A percentile compares a stretch with the other conserved stretches of the same genome.
Evolutionary conservation across 306 rosid genomes (phyloP).

Genomic region (Ammopiptanthus mongolicus): DNA sequence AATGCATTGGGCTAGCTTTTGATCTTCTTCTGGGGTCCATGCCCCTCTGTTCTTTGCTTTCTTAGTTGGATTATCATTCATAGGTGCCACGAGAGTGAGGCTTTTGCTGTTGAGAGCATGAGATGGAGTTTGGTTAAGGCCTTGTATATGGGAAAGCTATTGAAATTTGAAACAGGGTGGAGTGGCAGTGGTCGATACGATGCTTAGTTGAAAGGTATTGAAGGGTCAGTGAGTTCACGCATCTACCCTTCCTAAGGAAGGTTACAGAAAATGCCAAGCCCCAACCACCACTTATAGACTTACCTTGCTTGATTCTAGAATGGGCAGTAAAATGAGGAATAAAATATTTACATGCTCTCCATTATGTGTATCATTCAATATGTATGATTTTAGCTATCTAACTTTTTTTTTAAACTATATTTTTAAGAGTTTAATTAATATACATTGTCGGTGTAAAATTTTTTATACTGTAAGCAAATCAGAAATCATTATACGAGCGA

Average conservation of each 20-base stretch:
- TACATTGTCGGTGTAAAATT: too few relatives aligned
- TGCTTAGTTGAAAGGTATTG: background rate
- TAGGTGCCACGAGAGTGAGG: slow-evolving; percentile 39
- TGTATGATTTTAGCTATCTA: background rate
- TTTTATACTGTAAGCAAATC: too few relatives aligned
- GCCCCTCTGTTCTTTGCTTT: slow-evolving; percentile 44
- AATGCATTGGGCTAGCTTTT: slow-evolving; percentile 43
- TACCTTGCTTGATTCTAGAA: background rate
- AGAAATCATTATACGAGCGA: too few relatives aligned
- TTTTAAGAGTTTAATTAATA: too few relatives aligned
- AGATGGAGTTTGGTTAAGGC: background rate
- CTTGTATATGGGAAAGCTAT: background rate
- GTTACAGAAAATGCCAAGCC: background rate
- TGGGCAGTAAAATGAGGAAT: background rate
- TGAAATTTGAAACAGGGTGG: background rate
- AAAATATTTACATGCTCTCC: background rate
- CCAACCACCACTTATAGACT: background rate
- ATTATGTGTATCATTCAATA: background rate
- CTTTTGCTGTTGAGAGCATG: background rate
- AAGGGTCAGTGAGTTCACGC: background rate
- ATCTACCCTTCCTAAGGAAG: slow-evolving; percentile 22
- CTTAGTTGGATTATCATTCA: slow-evolving; percentile 21
- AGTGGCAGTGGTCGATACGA: background rate
- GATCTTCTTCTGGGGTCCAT: slow-evolving; percentile 63
- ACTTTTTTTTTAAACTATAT: too few relatives aligned